Evolutionary conservation across 139 green algal genomes (phyloP), one percentile per base, ranked within the genome.

Genomic region (Monoraphidium neglectum): DNA sequence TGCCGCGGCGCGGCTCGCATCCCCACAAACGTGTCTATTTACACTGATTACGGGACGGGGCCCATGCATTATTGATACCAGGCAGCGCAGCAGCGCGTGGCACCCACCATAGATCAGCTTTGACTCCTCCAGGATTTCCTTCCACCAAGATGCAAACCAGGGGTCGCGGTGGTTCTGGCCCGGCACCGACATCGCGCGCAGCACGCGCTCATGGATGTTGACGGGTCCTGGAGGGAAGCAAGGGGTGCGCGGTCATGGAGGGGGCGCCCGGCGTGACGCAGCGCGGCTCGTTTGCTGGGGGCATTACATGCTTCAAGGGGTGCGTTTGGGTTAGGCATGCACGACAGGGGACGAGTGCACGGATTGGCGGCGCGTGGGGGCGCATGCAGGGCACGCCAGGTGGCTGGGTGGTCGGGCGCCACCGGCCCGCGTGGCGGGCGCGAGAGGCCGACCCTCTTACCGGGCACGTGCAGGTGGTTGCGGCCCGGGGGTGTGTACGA

Each of bases 401-500:
- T 28, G 30, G n/a, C n/a, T n/a, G n/a, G n/a, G n/a, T n/a, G n/a
- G 36, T 30, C 4, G 2, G 36, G 10, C 23, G 33, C 4, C 15
- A 16, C 35, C 13, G n/a, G 23, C 18, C 26, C 26, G 70, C 28
- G n/a, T 10, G 1, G 40, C 3, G 36, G 5, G 15, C 24, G 15
- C 40, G 2, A 16, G 21, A 23, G 24, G 54, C 3, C 5, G 18
- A 13, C 26, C n/a, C 33, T 37, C 85, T 65, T 61, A 95, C 93
- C 92, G 62, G 93, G 95, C 43, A 98, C 95, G 78, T 94, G 97
- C 6, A 99, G 84, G 63, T 99, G 96, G 83, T 99, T 98, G 24
- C 93, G 83, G 0, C 93, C 93, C 23, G 93, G 85, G 2, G 93
- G 93, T 1, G 64, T 74, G 75, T 92, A 94, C 24, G 83, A 91